Evolutionary conservation across 2,329 filamentous ascomycete genomes (phyloP).

Genomic region (Taxawa tesnikishii): DNA sequence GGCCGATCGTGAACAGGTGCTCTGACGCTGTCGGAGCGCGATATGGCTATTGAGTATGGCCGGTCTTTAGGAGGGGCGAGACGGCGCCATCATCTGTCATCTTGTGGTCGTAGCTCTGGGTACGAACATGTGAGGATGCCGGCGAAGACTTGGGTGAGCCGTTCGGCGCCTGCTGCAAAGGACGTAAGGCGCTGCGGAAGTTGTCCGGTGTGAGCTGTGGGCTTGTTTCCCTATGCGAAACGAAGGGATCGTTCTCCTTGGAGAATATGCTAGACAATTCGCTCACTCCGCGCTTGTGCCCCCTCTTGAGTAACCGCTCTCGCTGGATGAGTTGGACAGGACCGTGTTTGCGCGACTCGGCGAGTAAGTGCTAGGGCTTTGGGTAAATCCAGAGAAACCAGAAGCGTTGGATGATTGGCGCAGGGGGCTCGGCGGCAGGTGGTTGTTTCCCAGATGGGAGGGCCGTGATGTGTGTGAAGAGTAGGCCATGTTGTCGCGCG

Average conservation of each 20-base stretch:
- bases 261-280: too few relatives aligned
- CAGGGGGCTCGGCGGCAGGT: conserved; percentile 6
- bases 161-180: conserved; percentile 9
- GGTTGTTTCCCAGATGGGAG: conserved; percentile 5
- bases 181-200: conserved; percentile 8
- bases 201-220: conserved; percentile 5
- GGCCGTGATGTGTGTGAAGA: conserved; percentile 4
- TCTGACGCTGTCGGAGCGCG: conserved; percentile 23
- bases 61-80: conserved; percentile 10
- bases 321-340: background rate
- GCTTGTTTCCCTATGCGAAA: background rate
- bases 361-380: too few relatives aligned
- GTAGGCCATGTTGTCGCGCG: conserved; percentile 5
- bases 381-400: too few relatives aligned
- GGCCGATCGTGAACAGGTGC: conserved; percentile 17
- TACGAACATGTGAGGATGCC: conserved; percentile 8
- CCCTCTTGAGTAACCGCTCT: background rate
- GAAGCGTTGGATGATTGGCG: conserved; percentile 5
- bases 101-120: conserved; percentile 4
- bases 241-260: background rate
- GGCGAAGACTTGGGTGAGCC: conserved; percentile 3
- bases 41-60: conserved; percentile 18
- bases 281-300: conserved; percentile 7
- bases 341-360: background rate
- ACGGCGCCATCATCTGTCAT: background rate